phyloP scores from a whole-genome alignment of 1,139 yeast species.

The Suhomyces taliae region DNA sequence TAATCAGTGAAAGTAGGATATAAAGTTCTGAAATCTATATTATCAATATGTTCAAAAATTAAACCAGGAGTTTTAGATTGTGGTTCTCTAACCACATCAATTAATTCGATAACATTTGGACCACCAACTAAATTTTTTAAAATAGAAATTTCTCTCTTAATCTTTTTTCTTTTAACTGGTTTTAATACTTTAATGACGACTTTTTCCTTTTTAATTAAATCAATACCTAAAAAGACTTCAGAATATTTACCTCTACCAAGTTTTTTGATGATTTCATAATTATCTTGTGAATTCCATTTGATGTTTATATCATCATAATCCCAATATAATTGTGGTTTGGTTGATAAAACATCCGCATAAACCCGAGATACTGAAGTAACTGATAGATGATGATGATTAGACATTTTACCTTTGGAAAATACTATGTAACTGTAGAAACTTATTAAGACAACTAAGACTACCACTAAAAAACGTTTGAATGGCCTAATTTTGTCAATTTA shows the following conservation, averaged over 20 bases:
- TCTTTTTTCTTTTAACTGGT: conserved; percentile 96
- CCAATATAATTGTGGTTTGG: conserved; percentile 48
- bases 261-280: conserved; percentile 47
- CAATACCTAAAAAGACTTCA: conserved; percentile 58
- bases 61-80: conserved; percentile 90
- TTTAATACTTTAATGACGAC: conserved; percentile 92
- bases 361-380: conserved; percentile 41
- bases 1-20: conserved; percentile 85
- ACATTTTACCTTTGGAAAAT: conserved; percentile 6
- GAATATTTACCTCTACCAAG: conserved; percentile 52
- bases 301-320: conserved; percentile 48
- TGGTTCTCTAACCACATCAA: conserved; percentile 89
- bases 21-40: conserved; percentile 84
- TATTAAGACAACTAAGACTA: conserved; percentile 10
- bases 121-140: conserved; percentile 86
- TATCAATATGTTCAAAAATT: conserved; percentile 87
- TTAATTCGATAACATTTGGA: conserved; percentile 75
- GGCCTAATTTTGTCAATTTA: conserved; percentile 7
- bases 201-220: conserved; percentile 50
- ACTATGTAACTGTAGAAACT: conserved; percentile 8
- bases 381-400: conserved; percentile 15
- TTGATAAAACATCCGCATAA: conserved; percentile 44
- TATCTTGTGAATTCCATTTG: conserved; percentile 49
- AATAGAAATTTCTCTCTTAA: conserved; percentile 91
- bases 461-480: conserved; percentile 8